Conservation (phyloP, 345 rosid species). For the Camelina neglecta region DNA sequence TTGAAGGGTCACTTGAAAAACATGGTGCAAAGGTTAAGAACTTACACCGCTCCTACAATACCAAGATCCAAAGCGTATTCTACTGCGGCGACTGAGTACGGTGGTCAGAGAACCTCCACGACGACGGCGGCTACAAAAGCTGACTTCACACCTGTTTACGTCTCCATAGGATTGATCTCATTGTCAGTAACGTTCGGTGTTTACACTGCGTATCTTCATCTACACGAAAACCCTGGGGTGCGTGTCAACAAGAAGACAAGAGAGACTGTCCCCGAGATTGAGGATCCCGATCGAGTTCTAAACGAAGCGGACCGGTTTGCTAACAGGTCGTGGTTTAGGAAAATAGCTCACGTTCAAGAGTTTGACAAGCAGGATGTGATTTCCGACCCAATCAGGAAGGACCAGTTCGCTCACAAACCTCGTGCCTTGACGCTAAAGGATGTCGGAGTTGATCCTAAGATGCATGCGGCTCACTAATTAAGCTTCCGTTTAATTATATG, state of each 20-base stretch:
- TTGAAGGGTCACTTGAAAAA: constrained; percentile 55
- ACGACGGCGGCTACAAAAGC: constrained; percentile 40
- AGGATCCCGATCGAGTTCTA: constrained; percentile 60
- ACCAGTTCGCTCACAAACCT: constrained; percentile 49
- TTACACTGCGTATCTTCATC: constrained; percentile 64
- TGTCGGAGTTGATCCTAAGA: constrained; percentile 62
- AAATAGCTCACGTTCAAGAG: constrained; percentile 72
- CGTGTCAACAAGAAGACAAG: constrained; percentile 68
- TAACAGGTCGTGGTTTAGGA: constrained; percentile 69
- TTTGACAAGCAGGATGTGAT: constrained; percentile 37
- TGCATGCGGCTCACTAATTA: constrained; percentile 21
- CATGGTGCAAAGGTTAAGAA: constrained; percentile 37
- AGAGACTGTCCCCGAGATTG: constrained; percentile 78
- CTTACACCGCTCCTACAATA: constrained; percentile 48
- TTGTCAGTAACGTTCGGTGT: constrained; percentile 57
- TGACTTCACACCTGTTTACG: constrained; percentile 49
- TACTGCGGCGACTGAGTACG: constrained; percentile 30
- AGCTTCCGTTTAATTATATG: not conserved
- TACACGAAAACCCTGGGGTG: constrained; percentile 63
- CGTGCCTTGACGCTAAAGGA: constrained; percentile 61
- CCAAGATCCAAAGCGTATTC: constrained; percentile 50
- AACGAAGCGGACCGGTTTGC: constrained; percentile 53
- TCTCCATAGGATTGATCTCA: constrained; percentile 56
- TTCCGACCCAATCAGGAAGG: constrained; percentile 45
- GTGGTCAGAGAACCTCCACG: not conserved